A percentile compares a stretch with the other conserved stretches of the same genome.
Conservation (phyloP, 2,329 filamentous ascomycete species). For the Monosporascus sp. region DNA sequence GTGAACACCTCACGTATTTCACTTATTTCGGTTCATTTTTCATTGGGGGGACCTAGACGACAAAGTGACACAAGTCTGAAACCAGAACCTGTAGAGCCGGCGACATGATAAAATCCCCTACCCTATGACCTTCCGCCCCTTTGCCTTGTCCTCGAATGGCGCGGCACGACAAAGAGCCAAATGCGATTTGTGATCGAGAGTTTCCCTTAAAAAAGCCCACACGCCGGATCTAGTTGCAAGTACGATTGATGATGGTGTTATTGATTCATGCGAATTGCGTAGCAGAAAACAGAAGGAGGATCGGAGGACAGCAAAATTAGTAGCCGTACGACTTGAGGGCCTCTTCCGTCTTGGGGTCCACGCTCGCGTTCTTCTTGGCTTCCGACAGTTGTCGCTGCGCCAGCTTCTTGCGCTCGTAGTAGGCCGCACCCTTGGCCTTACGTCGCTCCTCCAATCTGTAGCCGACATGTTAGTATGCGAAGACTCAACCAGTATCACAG, state of each 20-base stretch:
- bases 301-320: conserved; percentile 48
- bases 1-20: neutral
- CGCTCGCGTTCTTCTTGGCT: conserved; percentile 86
- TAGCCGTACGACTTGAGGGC: conserved; percentile 89
- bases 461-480: conserved; percentile 13
- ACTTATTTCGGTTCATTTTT: conserved; percentile 28
- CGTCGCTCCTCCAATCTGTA: conserved; percentile 94
- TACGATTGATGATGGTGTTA: conserved; percentile 21
- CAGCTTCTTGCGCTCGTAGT: conserved; percentile 99
- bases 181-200: conserved; percentile 27
- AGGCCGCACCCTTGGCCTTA: conserved; percentile 98
- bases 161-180: conserved; percentile 25
- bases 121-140: conserved; percentile 20
- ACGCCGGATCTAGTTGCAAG: conserved; percentile 32
- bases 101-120: conserved; percentile 20
- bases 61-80: conserved; percentile 29
- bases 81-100: conserved; percentile 16
- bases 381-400: conserved; percentile 84
- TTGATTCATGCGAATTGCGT: conserved; percentile 24
- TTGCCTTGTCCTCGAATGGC: conserved; percentile 27
- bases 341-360: conserved; percentile 81
- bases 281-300: conserved; percentile 24
- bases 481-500: neutral
- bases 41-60: conserved; percentile 29
- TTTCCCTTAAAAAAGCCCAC: conserved; percentile 27